Percentiles rank a stretch among this genome's conserved stretches.
Evolutionary conservation across 768 basidiomycete species (phyloP).

Genomic region (Lactifluus hygrophoroides): DNA sequence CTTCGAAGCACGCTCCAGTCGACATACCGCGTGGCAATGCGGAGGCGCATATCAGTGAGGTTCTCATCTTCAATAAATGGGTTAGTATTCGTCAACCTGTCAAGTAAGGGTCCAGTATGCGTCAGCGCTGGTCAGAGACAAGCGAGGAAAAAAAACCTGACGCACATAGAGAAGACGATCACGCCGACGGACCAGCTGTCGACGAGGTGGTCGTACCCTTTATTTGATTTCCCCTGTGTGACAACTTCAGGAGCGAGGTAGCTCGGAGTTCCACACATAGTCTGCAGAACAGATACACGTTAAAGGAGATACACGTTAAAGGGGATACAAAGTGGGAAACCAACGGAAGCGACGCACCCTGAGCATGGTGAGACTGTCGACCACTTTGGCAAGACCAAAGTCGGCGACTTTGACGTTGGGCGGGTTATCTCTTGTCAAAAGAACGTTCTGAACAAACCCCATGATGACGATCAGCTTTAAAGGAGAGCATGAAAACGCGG

Average conservation of each 20-base stretch:
- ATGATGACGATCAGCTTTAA: neutral
- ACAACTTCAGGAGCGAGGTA: conserved; percentile 95
- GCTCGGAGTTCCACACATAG: conserved; percentile 94
- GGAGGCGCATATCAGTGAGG: neutral
- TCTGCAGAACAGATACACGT: conserved; percentile 33
- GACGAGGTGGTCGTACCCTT: conserved; percentile 82
- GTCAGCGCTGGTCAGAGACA: neutral
- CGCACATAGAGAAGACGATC: conserved; percentile 86
- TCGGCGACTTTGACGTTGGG: conserved; percentile 86
- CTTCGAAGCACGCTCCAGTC: conserved; percentile 2
- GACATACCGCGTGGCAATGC: conserved; percentile 16
- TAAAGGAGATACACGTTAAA: neutral
- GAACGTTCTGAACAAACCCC: conserved; percentile 57
- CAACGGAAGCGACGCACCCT: conserved; percentile 38
- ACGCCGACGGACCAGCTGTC: conserved; percentile 97
- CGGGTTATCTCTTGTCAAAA: conserved; percentile 63
- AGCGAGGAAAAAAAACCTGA: conserved; percentile 2
- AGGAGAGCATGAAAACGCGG: no score
- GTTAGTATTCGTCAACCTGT: neutral
- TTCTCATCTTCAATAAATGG: conserved; percentile 12
- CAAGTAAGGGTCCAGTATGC: neutral
- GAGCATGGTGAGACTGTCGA: conserved; percentile 69
- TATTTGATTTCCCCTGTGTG: conserved; percentile 39
- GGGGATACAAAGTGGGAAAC: neutral
- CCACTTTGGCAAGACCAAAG: conserved; percentile 93